These are phyloP conservation scores for Ophiorrhiza pumila DNA, from an alignment of 257 asterid species.

Conservation along the genomic window DNA sequence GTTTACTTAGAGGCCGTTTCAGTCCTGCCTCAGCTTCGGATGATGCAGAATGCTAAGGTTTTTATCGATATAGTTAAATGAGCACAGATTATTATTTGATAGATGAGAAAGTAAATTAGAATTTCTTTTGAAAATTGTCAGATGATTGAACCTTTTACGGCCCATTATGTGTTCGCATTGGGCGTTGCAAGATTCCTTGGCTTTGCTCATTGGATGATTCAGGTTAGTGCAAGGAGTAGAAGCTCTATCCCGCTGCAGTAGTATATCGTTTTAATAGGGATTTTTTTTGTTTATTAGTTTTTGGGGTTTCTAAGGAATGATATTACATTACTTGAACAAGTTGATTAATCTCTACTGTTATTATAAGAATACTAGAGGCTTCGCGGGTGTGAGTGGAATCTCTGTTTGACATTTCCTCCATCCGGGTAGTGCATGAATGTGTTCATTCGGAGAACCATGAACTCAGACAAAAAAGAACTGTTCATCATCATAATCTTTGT, in stretches of 20 bases:
- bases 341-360: not conserved
- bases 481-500: no score
- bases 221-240: slow-evolving; percentile 39
- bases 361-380: not conserved
- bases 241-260: not conserved
- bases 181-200: slow-evolving; percentile 81
- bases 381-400: not conserved
- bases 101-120: not conserved
- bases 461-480: not conserved
- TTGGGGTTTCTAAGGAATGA: not conserved
- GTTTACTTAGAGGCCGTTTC: slow-evolving; percentile 79
- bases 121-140: slow-evolving; percentile 22
- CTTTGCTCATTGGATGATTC: slow-evolving; percentile 92
- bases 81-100: not conserved
- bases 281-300: no score
- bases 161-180: slow-evolving; percentile 85
- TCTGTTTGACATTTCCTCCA: not conserved
- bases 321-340: not conserved
- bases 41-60: slow-evolving; percentile 91
- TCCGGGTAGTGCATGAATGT: no score
- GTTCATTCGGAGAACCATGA: not conserved
- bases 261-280: no score
- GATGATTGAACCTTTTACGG: slow-evolving; percentile 93
- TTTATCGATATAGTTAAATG: not conserved
- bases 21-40: slow-evolving; percentile 85